Evolutionary conservation across 2,329 filamentous ascomycete genomes (phyloP), one percentile per base, ranked within the genome.

Genomic region (Thielaviopsis populi): DNA sequence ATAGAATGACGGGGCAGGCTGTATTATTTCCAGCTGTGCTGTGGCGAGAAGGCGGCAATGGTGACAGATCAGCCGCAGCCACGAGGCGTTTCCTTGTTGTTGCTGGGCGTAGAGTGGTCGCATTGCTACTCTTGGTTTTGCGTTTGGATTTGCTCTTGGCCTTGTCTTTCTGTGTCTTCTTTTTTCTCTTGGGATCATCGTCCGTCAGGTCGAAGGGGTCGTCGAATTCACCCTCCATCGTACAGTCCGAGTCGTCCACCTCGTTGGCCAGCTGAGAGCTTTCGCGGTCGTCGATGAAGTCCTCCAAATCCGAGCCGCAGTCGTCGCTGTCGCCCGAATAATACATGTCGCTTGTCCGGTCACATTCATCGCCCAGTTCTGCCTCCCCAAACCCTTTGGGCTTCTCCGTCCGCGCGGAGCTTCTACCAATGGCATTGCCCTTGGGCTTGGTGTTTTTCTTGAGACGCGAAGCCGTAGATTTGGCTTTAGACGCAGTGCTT

Each of bases 321-420:
- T 65, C 64, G 15, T 68, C 67, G 22, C 60, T 59, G 43, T 53
- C 30, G 4, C 66, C 67, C 10, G 67, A 67, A 15, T 67, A 50
- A 40, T 56, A 67, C 37, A 63, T 59, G 54, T 68, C 67, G 50
- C 65, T 65, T 30, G 53, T 66, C 22, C 53, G 42, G 17, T 62
- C 62, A 33, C 64, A 66, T 15, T 66, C 62, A 30, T 66, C 64
- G 19, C 64, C 64, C 5, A 66, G 15, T 46, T 66, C 64, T n/a
- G n/a, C 19, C 0, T 66, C 64, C 8, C 56, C 64, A 43, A 66
- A 58, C 8, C 46, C 50, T 33, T 40, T 59, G 15, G 48, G 19
- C 43, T 63, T 62, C 33, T 42, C 46, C 17, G 61, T 46, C 27
- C 59, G 59, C 15, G 40, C 30, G 17, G 27, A 10, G 3, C 54